These are phyloP conservation scores for Hygrophorus pudorinus DNA, from an alignment of 768 basidiomycete species.

Conservation along the genomic window DNA sequence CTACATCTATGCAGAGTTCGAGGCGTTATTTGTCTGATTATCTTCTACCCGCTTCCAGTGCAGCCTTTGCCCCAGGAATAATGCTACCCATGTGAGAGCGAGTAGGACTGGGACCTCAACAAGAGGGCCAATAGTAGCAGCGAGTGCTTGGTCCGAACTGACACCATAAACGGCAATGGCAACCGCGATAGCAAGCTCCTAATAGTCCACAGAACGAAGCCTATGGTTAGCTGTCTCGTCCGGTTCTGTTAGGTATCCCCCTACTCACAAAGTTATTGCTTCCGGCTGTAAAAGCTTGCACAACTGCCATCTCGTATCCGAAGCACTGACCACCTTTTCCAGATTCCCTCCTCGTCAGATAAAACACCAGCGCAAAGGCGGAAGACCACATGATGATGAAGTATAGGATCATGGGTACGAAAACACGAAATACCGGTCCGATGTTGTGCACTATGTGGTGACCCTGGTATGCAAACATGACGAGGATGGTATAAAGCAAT, in stretches of 20 bases:
- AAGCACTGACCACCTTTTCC: conserved; percentile 12
- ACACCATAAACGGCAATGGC: conserved; percentile 72
- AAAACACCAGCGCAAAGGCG: conserved; percentile 48
- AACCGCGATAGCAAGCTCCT: conserved; percentile 81
- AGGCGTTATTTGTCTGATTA: too few species aligned
- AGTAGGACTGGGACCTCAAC: conserved; percentile 42
- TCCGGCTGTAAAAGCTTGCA: conserved; percentile 71
- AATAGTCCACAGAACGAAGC: neutral
- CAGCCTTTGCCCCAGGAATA: conserved; percentile 3
- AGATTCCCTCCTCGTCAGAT: conserved; percentile 27
- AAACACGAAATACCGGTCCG: conserved; percentile 68
- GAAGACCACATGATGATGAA: conserved; percentile 69
- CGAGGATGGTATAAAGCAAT: conserved; percentile 71
- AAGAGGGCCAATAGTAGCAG: conserved; percentile 72
- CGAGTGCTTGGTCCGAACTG: conserved; percentile 68
- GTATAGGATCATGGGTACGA: conserved; percentile 74
- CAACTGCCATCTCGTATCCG: conserved; percentile 65
- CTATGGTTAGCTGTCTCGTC: neutral
- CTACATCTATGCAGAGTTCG: too few species aligned
- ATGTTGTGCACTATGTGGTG: conserved; percentile 66
- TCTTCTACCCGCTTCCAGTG: neutral
- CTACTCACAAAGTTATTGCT: conserved; percentile 65
- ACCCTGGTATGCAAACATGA: conserved; percentile 63
- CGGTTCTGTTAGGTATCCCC: neutral
- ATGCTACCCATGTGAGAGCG: conserved; percentile 6